Percentiles rank a stretch among this genome's conserved stretches.
Evolutionary conservation across 331 rosid genomes (phyloP).

Genomic region (Phaseolus coccineus): DNA sequence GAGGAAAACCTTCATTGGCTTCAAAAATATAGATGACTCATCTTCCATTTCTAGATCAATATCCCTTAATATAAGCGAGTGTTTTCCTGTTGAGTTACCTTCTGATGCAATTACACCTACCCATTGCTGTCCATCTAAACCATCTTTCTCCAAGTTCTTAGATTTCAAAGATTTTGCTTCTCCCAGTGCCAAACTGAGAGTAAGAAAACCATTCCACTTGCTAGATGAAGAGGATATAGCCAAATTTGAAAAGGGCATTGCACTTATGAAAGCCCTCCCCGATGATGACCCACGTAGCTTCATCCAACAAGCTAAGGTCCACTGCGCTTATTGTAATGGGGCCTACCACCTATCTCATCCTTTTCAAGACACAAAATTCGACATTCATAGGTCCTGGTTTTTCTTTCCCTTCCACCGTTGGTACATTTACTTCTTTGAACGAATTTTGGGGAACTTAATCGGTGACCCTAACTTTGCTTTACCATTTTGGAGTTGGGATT

Average conservation of each 20-base stretch:
- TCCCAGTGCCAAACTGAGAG: constrained; percentile 23
- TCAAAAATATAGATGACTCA: neutral
- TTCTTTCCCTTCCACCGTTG: constrained; percentile 75
- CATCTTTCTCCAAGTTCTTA: constrained; percentile 20
- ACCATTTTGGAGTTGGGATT: constrained; percentile 77
- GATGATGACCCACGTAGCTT: constrained; percentile 60
- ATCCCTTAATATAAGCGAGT: neutral
- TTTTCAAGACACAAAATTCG: constrained; percentile 44
- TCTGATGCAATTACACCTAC: neutral
- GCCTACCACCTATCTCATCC: constrained; percentile 53
- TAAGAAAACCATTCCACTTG: constrained; percentile 61
- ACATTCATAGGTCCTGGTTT: constrained; percentile 64
- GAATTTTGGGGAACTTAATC: constrained; percentile 60
- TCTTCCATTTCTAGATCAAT: neutral
- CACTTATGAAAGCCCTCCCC: constrained; percentile 67
- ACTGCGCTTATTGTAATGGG: constrained; percentile 75
- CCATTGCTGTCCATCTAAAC: constrained; percentile 58
- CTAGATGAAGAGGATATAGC: constrained; percentile 49
- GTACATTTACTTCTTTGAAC: constrained; percentile 70
- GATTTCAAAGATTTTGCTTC: constrained; percentile 53
- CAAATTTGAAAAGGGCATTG: constrained; percentile 56
- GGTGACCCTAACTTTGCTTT: constrained; percentile 62
- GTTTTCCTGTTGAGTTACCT: constrained; percentile 2
- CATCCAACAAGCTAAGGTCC: constrained; percentile 65
- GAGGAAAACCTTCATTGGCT: constrained; percentile 15